Evolutionary conservation across 768 basidiomycete species (phyloP).

Genomic region (Asterophora parasitica): DNA sequence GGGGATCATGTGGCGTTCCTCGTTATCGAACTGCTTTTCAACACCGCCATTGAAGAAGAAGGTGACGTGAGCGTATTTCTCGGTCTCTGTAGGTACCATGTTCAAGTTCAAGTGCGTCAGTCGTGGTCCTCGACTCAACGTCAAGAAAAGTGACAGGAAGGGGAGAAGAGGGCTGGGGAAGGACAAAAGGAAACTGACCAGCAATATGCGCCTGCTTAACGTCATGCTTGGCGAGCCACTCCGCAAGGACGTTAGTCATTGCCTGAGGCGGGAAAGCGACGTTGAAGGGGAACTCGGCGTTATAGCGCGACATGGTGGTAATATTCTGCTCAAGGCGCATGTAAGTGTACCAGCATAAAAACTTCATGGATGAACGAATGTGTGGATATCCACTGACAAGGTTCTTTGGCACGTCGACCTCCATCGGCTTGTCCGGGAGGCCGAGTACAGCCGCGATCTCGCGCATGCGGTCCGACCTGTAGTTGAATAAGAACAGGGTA

Average conservation of each 20-base stretch:
- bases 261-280: slow-evolving; percentile 91
- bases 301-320: slow-evolving; percentile 93
- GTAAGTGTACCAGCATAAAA: too few relatives aligned
- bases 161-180: too few relatives aligned
- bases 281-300: slow-evolving; percentile 82
- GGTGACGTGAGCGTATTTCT: slow-evolving; percentile 96
- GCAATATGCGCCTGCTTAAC: slow-evolving; percentile 88
- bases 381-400: slow-evolving; percentile 70
- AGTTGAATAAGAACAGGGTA: slow-evolving; percentile 96
- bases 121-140: too few relatives aligned
- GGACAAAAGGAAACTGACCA: slow-evolving; percentile 34
- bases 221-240: slow-evolving; percentile 78
- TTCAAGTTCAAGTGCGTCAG: too few relatives aligned
- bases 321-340: slow-evolving; percentile 52
- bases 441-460: slow-evolving; percentile 85
- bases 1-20: slow-evolving; percentile 83
- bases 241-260: slow-evolving; percentile 94
- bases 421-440: slow-evolving; percentile 76
- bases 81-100: slow-evolving; percentile 87
- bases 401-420: slow-evolving; percentile 74
- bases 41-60: slow-evolving; percentile 98
- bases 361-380: too few relatives aligned
- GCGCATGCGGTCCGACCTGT: slow-evolving; percentile 94
- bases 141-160: too few relatives aligned
- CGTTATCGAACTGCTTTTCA: slow-evolving; percentile 83